Evolutionary conservation across 768 basidiomycete species (phyloP).

Genomic region (Lactarius hatsudake): DNA sequence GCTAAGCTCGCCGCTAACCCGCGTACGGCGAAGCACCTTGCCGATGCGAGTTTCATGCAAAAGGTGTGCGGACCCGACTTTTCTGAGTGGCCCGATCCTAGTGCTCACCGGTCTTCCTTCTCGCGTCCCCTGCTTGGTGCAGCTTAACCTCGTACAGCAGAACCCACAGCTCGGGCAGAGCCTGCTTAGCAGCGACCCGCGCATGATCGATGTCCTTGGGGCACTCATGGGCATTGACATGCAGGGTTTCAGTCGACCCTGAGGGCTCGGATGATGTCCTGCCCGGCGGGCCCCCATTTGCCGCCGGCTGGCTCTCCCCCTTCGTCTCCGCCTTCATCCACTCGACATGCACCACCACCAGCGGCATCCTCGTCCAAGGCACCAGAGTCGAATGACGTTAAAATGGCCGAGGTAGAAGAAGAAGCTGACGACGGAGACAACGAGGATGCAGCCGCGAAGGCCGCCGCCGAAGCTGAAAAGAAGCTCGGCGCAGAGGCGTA

Average conservation of each 20-base stretch:
- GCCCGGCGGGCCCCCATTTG: constrained; percentile 47
- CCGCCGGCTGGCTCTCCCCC: constrained; percentile 42
- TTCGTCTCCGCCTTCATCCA: constrained; percentile 36
- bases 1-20: constrained; percentile 86
- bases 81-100: too few relatives aligned
- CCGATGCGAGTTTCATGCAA: constrained; percentile 79
- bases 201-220: constrained; percentile 93
- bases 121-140: background rate
- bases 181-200: constrained; percentile 68
- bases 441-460: constrained; percentile 64
- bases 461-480: constrained; percentile 77
- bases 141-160: constrained; percentile 67
- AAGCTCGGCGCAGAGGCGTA: constrained; percentile 75
- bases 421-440: constrained; percentile 54
- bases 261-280: constrained; percentile 83
- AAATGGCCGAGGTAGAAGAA: constrained; percentile 47
- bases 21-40: constrained; percentile 77
- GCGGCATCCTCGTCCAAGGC: constrained; percentile 34
- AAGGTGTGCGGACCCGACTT: constrained; percentile 41
- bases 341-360: constrained; percentile 35
- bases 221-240: constrained; percentile 93
- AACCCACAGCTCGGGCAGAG: constrained; percentile 62
- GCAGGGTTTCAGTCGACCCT: constrained; percentile 77
- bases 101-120: background rate
- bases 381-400: constrained; percentile 49